Evolutionary conservation across 441 rosid species (phyloP).

Genomic region (Melianthus villosus): DNA sequence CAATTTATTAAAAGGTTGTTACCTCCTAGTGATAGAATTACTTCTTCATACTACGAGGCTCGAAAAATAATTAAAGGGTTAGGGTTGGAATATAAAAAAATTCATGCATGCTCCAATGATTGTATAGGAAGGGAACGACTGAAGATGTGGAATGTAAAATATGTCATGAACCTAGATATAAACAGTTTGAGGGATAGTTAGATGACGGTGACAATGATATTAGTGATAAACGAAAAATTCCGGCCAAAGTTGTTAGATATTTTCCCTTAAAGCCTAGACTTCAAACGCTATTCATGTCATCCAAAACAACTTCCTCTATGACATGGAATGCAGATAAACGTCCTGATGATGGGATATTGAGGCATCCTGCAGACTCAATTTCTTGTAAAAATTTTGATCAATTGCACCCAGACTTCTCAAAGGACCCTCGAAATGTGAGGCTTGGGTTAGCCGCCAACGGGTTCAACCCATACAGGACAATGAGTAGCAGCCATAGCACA

Average conservation of each 20-base stretch:
- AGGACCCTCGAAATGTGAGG: constrained; percentile 2
- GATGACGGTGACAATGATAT: not conserved
- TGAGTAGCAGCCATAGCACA: not conserved
- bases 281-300: not conserved
- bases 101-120: not conserved
- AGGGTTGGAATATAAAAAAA: not conserved
- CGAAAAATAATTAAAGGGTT: not conserved
- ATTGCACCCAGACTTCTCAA: not conserved
- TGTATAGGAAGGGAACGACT: not conserved
- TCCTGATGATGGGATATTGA: not conserved
- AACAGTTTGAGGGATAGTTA: not conserved
- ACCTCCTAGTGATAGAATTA: not conserved
- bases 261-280: constrained; percentile 9
- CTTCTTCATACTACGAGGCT: not conserved
- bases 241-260: constrained; percentile 1
- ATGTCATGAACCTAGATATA: too few relatives aligned
- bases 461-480: constrained; percentile 1
- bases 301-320: not conserved
- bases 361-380: not conserved
- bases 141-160: too few relatives aligned
- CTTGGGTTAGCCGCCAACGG: constrained; percentile 3
- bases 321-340: not conserved
- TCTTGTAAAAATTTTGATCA: constrained; percentile 7
- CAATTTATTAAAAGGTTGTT: not conserved
- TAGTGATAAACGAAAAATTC: not conserved